Evolutionary conservation across 495 filamentous ascomycete species (phyloP), one percentile per base, ranked within the genome.

Genomic region (Penicillium ucsense): DNA sequence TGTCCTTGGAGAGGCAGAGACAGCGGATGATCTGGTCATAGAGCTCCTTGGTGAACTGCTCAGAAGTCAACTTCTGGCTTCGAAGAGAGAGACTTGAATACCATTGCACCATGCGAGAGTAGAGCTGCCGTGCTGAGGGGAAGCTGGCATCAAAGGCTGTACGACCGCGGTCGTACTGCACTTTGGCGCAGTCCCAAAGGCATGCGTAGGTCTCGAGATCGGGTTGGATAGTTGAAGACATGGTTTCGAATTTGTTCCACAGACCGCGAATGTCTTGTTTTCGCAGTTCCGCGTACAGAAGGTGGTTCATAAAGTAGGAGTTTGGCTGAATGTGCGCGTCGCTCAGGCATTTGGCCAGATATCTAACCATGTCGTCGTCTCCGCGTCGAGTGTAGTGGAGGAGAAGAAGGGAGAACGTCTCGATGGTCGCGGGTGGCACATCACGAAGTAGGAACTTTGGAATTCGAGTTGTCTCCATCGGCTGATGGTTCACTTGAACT

Each of bases 321-420:
- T 84, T 82, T 5, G 83, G 76, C 20, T 66, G 66, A 46, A 89
- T 77, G 41, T 81, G 76, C 10, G 82, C 74, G 37, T 75, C 59
- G 32, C 65, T 56, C 38, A 88, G 74, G 20, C 71, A 73, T 33
- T 74, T 65, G 54, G 77, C 77, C 8, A 90, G 64, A 35, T 80
- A 68, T 41, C 74, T 57, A 44, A 84, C 68, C 53, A 75, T 72
- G 4, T 68, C 60, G 43, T 78, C 70, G 29, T 81, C 73, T 9
- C 77, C 65, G 35, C 83, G 75, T 41, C 77, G 73, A 41, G 73
- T 77, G 57, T 88, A 89, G 50, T 86, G 79, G 35, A 84, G 74
- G 27, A 88, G 77, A 31, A 91, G 76, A 20, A 91, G 68, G 0
- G 77, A 83, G 52, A 89, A 89, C 0, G 86, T 91, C 53, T 91